Conservation (phyloP, 129 eudicot species). For the Escallonia rubra region DNA sequence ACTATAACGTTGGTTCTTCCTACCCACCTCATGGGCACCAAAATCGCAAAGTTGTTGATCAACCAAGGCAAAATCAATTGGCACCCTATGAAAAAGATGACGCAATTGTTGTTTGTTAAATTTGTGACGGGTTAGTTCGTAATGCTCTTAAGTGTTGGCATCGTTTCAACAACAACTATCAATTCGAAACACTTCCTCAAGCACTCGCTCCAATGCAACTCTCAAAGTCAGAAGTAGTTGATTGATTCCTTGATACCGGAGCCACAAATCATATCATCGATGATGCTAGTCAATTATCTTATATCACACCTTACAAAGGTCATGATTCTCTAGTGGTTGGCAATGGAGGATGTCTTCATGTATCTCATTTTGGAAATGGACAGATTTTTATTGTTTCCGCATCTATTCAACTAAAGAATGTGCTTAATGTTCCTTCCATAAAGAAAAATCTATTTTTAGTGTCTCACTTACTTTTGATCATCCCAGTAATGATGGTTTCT, state of each 20-base stretch:
- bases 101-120: neutral
- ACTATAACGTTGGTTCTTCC: neutral
- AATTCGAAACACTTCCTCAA: neutral
- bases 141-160: constrained; percentile 7
- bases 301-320: neutral
- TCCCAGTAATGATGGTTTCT: neutral
- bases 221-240: neutral
- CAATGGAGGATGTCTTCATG: neutral
- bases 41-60: too few species aligned
- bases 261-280: neutral
- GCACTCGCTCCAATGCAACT: neutral
- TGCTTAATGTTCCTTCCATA: neutral
- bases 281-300: neutral
- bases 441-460: neutral
- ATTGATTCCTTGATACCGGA: neutral
- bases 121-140: neutral
- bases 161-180: neutral
- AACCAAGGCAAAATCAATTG: too few species aligned
- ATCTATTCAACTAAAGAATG: neutral
- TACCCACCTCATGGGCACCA: neutral
- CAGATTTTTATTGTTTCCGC: neutral
- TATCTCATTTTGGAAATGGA: neutral
- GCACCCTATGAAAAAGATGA: too few species aligned
- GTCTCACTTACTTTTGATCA: neutral
- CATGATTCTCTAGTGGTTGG: neutral